Conservation (phyloP, 495 filamentous ascomycete species). For the Penicillium mononematosum region DNA sequence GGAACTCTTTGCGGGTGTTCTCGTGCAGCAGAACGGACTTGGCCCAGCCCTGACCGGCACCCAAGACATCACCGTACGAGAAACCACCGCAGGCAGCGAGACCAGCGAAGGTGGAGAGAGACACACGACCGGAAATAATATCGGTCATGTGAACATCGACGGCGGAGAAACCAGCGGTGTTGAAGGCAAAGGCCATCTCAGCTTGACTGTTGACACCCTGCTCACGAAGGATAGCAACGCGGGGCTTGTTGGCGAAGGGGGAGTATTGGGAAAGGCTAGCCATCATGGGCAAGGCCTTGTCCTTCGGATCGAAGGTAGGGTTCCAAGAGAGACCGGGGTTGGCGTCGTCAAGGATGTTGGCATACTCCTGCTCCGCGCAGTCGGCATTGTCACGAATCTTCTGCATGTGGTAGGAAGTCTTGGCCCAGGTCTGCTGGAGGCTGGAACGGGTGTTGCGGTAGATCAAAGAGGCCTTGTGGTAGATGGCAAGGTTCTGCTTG, state of each 20-base stretch:
- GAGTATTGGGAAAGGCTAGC: conserved; percentile 59
- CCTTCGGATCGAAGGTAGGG: conserved; percentile 76
- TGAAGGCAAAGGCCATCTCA: conserved; percentile 97
- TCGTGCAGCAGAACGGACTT: conserved; percentile 85
- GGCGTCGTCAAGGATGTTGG: conserved; percentile 67
- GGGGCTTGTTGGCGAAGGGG: conserved; percentile 70
- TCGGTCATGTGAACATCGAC: conserved; percentile 98
- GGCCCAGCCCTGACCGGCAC: conserved; percentile 96
- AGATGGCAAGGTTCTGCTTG: conserved; percentile 80
- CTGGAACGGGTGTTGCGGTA: conserved; percentile 65
- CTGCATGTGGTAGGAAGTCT: conserved; percentile 89
- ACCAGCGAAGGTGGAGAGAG: conserved; percentile 77
- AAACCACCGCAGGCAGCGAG: conserved; percentile 95
- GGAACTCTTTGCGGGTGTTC: conserved; percentile 71
- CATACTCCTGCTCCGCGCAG: conserved; percentile 84
- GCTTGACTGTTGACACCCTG: conserved; percentile 94
- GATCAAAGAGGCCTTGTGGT: conserved; percentile 63
- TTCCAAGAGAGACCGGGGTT: conserved; percentile 87
- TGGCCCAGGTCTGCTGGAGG: conserved; percentile 86
- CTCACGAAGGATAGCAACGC: conserved; percentile 91
- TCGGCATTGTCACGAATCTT: conserved; percentile 82
- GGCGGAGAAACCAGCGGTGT: conserved; percentile 82
- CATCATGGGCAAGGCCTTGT: conserved; percentile 67
- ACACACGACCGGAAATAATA: conserved; percentile 71
- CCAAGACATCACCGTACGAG: conserved; percentile 94